Evolutionary conservation across 345 rosid species (phyloP), one percentile per base, ranked within the genome.

Genomic region (Brassica cretica): DNA sequence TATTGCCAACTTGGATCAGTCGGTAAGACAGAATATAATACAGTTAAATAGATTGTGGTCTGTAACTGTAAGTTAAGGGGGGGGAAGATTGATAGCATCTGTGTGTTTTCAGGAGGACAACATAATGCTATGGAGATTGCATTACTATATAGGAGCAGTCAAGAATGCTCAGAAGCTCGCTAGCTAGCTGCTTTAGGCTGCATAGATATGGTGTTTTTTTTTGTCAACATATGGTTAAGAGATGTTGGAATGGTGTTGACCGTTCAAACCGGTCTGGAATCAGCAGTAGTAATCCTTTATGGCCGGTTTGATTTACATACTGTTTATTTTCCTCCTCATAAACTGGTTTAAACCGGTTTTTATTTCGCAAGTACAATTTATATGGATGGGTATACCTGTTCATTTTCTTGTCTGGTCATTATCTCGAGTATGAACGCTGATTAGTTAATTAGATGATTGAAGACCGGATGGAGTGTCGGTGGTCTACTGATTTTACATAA

Each of bases 131-230:
- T 79, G 78, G 82, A 79, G 82, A 62, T 37, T 79, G 71, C 66
- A 73, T 74, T 79, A 25, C 75, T 79, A 68, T 35, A 51, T 79
- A 30, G 27, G 29, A 51, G 78, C 78, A 60, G 78, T 79, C 46
- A 73, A 68, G 70, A 73, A 53, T 61, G 82, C 78, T n/a, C 32
- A 8, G 11, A 74, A 35, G 12, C 76, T 78, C 2, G 70, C 70
- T 53, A 1, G 6, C 71, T 53, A 77, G 66, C 66, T 64, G 32
- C 3, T 12, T 49, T 66, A 59, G 80, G 29, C 19, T 69, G 64
- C 49, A 19, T 15, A 2, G 2, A 16, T 51, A 6, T 44, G 33
- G 35, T 32, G 11, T 37, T 27, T 27, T 27, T 27, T 27, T 27
- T 27, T 27, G 30, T 27, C 30, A 27, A 27, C 30, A 27, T 39